These are phyloP conservation scores for Trifolium pratense DNA, from an alignment of 306 rosid genomes.

Conservation along the genomic window DNA sequence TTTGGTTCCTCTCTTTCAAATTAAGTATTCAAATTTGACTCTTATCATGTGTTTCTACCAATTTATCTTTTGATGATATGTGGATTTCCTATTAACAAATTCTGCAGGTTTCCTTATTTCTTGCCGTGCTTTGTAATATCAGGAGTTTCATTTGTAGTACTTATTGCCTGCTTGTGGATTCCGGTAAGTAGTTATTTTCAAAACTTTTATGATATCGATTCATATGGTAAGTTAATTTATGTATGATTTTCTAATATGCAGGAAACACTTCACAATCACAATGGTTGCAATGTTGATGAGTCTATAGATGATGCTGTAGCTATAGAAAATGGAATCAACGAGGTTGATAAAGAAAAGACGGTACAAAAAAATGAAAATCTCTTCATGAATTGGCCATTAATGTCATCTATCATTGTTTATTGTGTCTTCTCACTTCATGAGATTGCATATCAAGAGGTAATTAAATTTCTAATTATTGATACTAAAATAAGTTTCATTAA, in stretches of 20 bases:
- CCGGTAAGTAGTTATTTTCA: conserved; percentile 42
- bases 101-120: conserved; percentile 53
- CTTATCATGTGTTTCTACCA: not conserved
- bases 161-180: conserved; percentile 52
- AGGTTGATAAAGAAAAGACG: conserved; percentile 32
- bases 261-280: conserved; percentile 85
- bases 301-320: conserved; percentile 47
- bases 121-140: conserved; percentile 52
- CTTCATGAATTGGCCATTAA: conserved; percentile 79
- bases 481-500: not conserved
- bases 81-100: not conserved
- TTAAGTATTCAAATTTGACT: not conserved
- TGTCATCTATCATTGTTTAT: conserved; percentile 73
- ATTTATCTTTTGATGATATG: not conserved
- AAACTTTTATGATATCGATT: not conserved
- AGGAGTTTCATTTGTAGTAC: conserved; percentile 27
- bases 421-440: conserved; percentile 79
- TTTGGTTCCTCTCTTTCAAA: too few species aligned
- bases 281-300: conserved; percentile 10
- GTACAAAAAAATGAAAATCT: conserved; percentile 54
- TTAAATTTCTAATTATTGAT: conserved; percentile 12
- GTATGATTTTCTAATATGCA: conserved; percentile 29
- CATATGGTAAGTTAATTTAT: not conserved
- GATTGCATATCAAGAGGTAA: conserved; percentile 86
- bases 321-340: conserved; percentile 53